Percentiles rank a stretch among this genome's conserved stretches.
phyloP scores from a whole-genome alignment of 495 filamentous ascomycete species.

The Annulohypoxylon stygium region DNA sequence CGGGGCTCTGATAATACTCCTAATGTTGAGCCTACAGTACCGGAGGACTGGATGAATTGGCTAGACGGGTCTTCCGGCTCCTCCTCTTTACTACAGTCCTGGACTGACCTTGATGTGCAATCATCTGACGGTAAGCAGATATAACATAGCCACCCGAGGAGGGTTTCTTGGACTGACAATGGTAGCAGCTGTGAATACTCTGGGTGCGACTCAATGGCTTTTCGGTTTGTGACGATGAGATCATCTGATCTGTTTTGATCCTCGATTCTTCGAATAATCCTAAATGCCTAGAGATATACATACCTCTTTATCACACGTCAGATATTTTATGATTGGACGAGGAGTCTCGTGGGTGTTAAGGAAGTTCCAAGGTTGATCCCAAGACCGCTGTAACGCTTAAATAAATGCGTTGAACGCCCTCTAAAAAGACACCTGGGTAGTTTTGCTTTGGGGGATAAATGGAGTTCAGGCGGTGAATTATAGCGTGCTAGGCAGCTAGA shows the following conservation, averaged over 20 bases:
- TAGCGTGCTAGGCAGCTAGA: neutral
- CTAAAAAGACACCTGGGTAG: too few species aligned
- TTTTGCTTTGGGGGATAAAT: too few species aligned
- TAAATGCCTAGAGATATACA: too few species aligned
- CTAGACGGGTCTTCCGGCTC: neutral
- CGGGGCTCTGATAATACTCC: neutral
- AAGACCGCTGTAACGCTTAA: too few species aligned
- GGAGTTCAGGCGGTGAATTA: too few species aligned
- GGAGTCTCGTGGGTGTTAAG: too few species aligned
- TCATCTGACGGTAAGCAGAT: neutral
- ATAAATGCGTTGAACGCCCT: too few species aligned
- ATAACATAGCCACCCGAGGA: neutral
- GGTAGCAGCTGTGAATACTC: neutral
- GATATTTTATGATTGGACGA: too few species aligned
- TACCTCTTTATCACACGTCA: too few species aligned
- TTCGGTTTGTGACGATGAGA: neutral
- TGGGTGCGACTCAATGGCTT: neutral
- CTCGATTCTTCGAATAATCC: too few species aligned
- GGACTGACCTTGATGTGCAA: neutral
- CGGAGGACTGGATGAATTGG: neutral
- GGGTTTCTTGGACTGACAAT: neutral
- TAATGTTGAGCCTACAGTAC: neutral
- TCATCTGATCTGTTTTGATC: neutral
- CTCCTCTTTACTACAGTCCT: neutral
- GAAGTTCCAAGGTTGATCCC: too few species aligned